Base-by-base conservation (phyloP, 1,139 yeast species). In the Nakaseomyces uthaithaninus region DNA sequence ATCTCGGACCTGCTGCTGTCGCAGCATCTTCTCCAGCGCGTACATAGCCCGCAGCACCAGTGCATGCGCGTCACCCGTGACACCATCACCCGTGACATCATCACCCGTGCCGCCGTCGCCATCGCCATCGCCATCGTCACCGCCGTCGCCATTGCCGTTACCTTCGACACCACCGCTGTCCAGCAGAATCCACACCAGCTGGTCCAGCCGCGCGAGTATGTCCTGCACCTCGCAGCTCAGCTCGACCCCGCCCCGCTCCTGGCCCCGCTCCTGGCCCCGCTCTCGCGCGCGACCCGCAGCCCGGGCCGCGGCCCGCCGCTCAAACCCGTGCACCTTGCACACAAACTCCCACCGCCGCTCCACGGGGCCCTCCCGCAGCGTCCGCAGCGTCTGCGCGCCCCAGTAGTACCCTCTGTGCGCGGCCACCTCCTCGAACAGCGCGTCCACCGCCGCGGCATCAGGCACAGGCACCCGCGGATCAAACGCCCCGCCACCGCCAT, bases 341-440 rank as follows among this genome's bases (percentile, higher is more conserved):
- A 45, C 43, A 6, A 44, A 37, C 31, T 39, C 43, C 49, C 49
- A 45, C 37, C 45, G 43, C 28, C 42, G 39, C 14, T 28, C 26
- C 15, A 27, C 33, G 7, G 46, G 37, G 5, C 45, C 36, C n/a
- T 34, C 34, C 19, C 38, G 40, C 35, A 42, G 28, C n/a, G 41
- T 41, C 14, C 30, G 25, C 33, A 18, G 39, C 35, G 10, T 40
- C 42, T 26, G 36, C 6, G 19, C 37, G 8, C 45, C 45, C 44
- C 45, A 43, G 20, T 38, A 44, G 34, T 41, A 42, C 8, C 42
- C 42, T 12, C 43, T 39, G 11, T 39, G 38, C 17, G 36, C 30
- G 22, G 45, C 27, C 16, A 47, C 31, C 22, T 37, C 38, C 9
- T 41, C 41, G 33, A 47, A 47, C 35, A 41, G 20, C 17, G 27